Evolutionary conservation across 1,284 basidiomycete species (phyloP), one percentile per base, ranked within the genome.

Genomic region (Porodaedalea pini): DNA sequence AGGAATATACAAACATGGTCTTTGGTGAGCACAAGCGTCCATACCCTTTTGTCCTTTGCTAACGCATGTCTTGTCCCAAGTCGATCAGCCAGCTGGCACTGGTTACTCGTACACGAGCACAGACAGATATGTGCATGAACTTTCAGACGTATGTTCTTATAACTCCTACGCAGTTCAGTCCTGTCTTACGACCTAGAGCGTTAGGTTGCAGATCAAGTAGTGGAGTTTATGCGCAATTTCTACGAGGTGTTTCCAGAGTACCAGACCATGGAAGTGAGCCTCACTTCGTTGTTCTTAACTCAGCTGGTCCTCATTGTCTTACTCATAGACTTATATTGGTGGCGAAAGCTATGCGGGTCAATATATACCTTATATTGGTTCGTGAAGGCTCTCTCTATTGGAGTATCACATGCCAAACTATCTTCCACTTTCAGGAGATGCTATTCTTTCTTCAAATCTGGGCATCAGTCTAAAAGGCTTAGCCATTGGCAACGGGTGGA

Each of bases 321-420:
- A 53, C 17, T 51, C 32, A 8, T 65, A 96, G 92, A 95, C 93
- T 1, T 97, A 94, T 70, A 75, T 98, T 7, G 88, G 88, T 0
- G 95, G 94, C 54, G 94, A 98, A 76, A 93, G 90, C 61, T 99
- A 88, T 68, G 96, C 94, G n/a, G 96, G 97, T n/a, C 94, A 98
- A 75, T 98, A 92, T 76, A 95, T 98, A 62, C 96, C 97, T 11
- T 96, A 94, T 71, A 94, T 97, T 64, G 90, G 90, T 86, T 68
- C 64, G 77, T 40, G 4, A 31, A 34, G 23, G 19, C 19, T 59
- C 15, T n/a, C 29, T 57, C 61, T 44, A 19, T 54, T 54, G 41
- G 56, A 58, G 19, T 29, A 23, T 50, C 6, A 43, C 45, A 29
- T 45, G 54, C 19, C 50, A 23, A 57, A 17, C n/a, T 21, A 31